Evolutionary conservation across 192 early-diverging fungal species (phyloP).

Genomic region (Entomortierella beljakovae): DNA sequence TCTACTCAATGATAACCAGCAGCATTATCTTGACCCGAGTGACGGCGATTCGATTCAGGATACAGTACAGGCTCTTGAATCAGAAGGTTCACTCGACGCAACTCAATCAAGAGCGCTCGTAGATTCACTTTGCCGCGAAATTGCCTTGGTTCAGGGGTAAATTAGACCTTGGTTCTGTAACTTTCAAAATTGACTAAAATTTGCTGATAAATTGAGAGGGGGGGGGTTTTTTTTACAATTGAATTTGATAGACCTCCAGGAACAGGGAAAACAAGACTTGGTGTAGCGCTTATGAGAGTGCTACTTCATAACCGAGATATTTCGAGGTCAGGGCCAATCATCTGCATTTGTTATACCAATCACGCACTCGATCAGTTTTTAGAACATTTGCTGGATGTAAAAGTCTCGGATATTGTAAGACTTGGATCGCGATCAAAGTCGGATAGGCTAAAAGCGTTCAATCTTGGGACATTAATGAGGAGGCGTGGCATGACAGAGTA

Average conservation of each 20-base stretch:
- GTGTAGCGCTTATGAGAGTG: constrained; percentile 60
- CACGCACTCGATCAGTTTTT: constrained; percentile 74
- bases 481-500: constrained; percentile 17
- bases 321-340: constrained; percentile 52
- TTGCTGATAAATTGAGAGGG: no score
- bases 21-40: no score
- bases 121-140: constrained; percentile 56
- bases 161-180: no score
- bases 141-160: constrained; percentile 68
- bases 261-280: constrained; percentile 65
- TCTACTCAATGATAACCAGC: constrained; percentile 27
- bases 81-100: no score
- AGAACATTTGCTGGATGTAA: constrained; percentile 61
- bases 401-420: constrained; percentile 56
- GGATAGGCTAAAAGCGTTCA: constrained; percentile 34
- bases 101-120: constrained; percentile 63
- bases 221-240: no score
- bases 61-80: no score
- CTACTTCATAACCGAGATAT: constrained; percentile 42
- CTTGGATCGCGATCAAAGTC: constrained; percentile 58
- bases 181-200: no score
- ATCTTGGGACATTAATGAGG: constrained; percentile 12
- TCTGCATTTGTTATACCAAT: constrained; percentile 68
- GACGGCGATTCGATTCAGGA: no score
- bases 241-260: constrained; percentile 69